phyloP scores from a whole-genome alignment of 164 flowering plant genomes.

The Tetrastigma voinierianum region DNA sequence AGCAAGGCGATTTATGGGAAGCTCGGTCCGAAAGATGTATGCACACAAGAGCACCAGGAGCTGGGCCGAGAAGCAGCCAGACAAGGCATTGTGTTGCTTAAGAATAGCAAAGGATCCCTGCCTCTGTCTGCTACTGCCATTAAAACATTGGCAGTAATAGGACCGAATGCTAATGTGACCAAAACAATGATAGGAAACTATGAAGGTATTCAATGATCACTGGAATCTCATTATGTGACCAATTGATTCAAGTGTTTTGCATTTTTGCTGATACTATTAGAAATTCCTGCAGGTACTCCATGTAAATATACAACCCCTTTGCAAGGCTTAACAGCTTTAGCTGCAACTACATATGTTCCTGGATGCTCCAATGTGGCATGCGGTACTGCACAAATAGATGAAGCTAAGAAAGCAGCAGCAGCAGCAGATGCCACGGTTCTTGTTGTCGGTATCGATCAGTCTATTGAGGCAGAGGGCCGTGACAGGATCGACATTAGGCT shows the following conservation, averaged over 20 bases:
- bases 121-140: conserved; percentile 64
- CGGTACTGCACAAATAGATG: conserved; percentile 40
- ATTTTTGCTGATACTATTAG: neutral
- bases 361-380: conserved; percentile 77
- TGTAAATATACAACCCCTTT: conserved; percentile 84
- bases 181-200: conserved; percentile 93
- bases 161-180: conserved; percentile 93
- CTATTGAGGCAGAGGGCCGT: conserved; percentile 66
- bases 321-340: conserved; percentile 61
- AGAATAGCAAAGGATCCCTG: conserved; percentile 55
- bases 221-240: neutral
- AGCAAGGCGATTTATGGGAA: conserved; percentile 59
- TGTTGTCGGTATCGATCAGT: conserved; percentile 74
- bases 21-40: conserved; percentile 81
- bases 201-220: conserved; percentile 43
- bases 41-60: conserved; percentile 57
- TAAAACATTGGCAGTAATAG: conserved; percentile 82
- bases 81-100: conserved; percentile 89
- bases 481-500: conserved; percentile 64
- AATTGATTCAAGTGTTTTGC: neutral
- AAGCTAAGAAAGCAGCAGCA: conserved; percentile 64
- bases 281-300: conserved; percentile 57
- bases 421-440: conserved; percentile 77
- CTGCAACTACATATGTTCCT: conserved; percentile 39
- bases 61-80: conserved; percentile 85